Evolutionary conservation across 306 rosid species (phyloP), one percentile per base, ranked within the genome.

Genomic region (Begonia masoniana): DNA sequence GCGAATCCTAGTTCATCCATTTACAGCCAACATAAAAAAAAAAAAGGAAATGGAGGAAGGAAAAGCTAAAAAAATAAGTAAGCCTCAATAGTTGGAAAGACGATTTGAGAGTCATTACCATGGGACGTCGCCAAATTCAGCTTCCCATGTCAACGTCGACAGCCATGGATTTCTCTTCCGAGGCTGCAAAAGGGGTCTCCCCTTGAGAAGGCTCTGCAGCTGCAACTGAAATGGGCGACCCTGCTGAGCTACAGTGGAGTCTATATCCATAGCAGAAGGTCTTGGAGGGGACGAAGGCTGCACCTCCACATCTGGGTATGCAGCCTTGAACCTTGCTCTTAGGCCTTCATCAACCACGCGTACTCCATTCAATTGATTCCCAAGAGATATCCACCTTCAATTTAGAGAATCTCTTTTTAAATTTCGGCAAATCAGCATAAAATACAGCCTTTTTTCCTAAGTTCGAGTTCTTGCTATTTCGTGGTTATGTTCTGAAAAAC

Each of bases 311-410:
- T 83, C 96, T 6, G 96, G 96, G 55, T 92, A 92, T 56, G 99
- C 96, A 51, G 99, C 99, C 81, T 92, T 92, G 42, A 92, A 92
- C 72, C 96, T 75, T 58, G 96, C 99, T 11, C 95, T 78, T 60
- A 92, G 78, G 16, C 99, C 99, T 62, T 92, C 96, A 12, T 92
- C 96, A 10, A 92, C 99, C 59, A 92, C 68, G 61, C 99, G 76
- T 23, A 69, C 99, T 58, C 99, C 99, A 43, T 17, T 56, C 74
- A 92, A 75, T 74, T 92, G 99, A 74, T 92, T 92, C 43, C 99
- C 99, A 3, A 92, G 93, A 48, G 99, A 83, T 88, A 92, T 92
- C 99, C 99, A 92, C 69, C 96, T 92, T 31, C 39, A 31, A 31
- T 31, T 31, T 31, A 1, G 77, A 68, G 39, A 56, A 51, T 56